A percentile compares a stretch with the other conserved stretches of the same genome.
These are phyloP conservation scores for Argentina anserina DNA, from an alignment of 306 rosid species.

Conservation along the genomic window DNA sequence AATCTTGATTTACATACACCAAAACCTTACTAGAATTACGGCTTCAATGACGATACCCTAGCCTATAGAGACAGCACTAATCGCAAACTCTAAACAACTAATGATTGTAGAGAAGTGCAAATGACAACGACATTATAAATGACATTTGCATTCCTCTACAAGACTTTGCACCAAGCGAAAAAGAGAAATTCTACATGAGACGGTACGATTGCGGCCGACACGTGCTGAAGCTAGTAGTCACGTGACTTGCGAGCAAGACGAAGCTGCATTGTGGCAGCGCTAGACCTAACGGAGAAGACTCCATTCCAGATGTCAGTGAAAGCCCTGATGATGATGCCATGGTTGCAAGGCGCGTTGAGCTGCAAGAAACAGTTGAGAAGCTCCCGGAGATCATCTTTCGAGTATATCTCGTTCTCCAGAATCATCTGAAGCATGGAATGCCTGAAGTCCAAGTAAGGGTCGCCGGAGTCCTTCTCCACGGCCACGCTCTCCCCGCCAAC, in stretches of 20 bases:
- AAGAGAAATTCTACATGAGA: neutral
- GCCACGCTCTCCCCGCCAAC: constrained; percentile 78
- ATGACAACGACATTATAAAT: neutral
- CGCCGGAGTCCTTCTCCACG: constrained; percentile 86
- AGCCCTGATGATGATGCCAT: constrained; percentile 69
- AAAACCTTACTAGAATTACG: constrained; percentile 1
- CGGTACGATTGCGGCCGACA: constrained; percentile 1
- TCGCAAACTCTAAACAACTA: neutral
- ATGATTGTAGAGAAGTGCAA: neutral
- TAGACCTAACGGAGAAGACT: constrained; percentile 50
- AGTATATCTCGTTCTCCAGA: constrained; percentile 79
- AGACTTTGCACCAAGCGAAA: neutral
- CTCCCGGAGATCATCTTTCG: constrained; percentile 65
- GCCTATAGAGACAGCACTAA: neutral
- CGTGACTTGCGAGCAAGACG: constrained; percentile 41
- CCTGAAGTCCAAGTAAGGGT: constrained; percentile 80
- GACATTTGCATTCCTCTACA: neutral
- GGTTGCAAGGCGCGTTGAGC: constrained; percentile 71
- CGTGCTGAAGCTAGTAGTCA: constrained; percentile 35
- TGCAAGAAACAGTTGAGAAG: constrained; percentile 81
- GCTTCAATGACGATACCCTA: neutral
- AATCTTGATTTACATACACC: neutral
- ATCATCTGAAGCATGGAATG: constrained; percentile 95
- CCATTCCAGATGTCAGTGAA: constrained; percentile 94
- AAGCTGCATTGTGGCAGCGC: constrained; percentile 17